A percentile compares a stretch with the other conserved stretches of the same genome.
Evolutionary conservation across 305 asterid genomes (phyloP).

Genomic region (Euphrasia arctica): DNA sequence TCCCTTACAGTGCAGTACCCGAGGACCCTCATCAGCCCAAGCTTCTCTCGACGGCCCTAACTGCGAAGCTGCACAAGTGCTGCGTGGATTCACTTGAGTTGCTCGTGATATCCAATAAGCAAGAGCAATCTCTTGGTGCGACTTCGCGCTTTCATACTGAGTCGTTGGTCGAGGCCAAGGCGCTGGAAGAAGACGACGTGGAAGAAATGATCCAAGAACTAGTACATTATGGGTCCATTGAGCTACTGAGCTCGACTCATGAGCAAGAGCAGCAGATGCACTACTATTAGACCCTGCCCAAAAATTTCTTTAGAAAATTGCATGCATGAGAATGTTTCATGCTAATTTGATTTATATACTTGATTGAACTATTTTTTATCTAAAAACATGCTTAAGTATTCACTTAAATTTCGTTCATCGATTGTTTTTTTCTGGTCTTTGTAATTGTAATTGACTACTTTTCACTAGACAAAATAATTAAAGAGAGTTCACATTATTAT

Average conservation of each 20-base stretch:
- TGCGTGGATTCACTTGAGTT: slow-evolving; percentile 64
- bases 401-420: no score
- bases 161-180: slow-evolving; percentile 21
- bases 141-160: background rate
- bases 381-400: no score
- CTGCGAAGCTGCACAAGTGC: slow-evolving; percentile 65
- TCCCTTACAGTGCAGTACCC: no score
- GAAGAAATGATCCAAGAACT: slow-evolving; percentile 74
- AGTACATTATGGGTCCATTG: slow-evolving; percentile 55
- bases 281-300: background rate
- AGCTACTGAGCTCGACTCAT: slow-evolving; percentile 40
- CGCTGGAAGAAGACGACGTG: slow-evolving; percentile 57
- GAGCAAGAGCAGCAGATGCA: background rate
- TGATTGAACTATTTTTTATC: no score
- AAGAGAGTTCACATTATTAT: background rate
- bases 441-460: no score
- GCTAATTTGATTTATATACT: no score
- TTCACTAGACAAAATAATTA: no score
- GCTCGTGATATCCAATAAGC: slow-evolving; percentile 26
- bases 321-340: no score
- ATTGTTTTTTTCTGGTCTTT: no score
- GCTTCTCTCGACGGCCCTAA: slow-evolving; percentile 34
- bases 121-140: slow-evolving; percentile 16
- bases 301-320: no score
- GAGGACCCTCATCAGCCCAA: no score